A percentile compares a stretch with the other conserved stretches of the same genome.
phyloP scores from a whole-genome alignment of 2,329 filamentous ascomycete species.

The Exutisphaerella laricina region DNA sequence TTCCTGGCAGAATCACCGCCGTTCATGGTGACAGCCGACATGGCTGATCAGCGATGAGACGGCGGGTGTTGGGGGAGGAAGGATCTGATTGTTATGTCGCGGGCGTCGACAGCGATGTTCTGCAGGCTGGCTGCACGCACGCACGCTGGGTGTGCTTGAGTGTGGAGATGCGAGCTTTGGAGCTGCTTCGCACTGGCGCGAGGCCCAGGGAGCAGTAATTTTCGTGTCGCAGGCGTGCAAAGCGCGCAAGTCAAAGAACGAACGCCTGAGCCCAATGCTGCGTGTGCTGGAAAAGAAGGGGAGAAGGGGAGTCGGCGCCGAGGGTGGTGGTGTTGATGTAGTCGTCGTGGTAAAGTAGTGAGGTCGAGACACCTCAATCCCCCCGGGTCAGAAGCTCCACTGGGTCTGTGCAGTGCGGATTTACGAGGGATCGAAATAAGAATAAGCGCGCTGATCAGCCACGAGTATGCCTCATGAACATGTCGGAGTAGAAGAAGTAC shows the following conservation, averaged over 20 bases:
- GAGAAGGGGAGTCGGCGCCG: not conserved
- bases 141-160: no score
- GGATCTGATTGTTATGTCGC: not conserved
- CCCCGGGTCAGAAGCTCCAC: no score
- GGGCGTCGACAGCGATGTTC: constrained; percentile 2
- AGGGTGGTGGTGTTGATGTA: not conserved
- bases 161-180: constrained; percentile 3
- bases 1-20: constrained; percentile 22
- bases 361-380: not conserved
- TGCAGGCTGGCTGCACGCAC: not conserved
- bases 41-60: constrained; percentile 15
- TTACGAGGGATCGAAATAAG: no score
- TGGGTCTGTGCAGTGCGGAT: no score
- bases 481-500: no score
- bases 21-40: constrained; percentile 30
- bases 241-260: not conserved
- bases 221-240: no score
- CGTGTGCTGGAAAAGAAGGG: constrained; percentile 3
- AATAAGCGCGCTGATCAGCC: no score
- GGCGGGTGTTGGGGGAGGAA: constrained; percentile 10
- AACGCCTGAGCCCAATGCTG: not conserved
- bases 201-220: no score
- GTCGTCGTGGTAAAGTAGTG: constrained; percentile 1
- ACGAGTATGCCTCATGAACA: no score
- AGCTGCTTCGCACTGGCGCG: constrained; percentile 4